These are phyloP conservation scores for Prunus armeniaca DNA, from an alignment of 306 rosid genomes.

Conservation along the genomic window DNA sequence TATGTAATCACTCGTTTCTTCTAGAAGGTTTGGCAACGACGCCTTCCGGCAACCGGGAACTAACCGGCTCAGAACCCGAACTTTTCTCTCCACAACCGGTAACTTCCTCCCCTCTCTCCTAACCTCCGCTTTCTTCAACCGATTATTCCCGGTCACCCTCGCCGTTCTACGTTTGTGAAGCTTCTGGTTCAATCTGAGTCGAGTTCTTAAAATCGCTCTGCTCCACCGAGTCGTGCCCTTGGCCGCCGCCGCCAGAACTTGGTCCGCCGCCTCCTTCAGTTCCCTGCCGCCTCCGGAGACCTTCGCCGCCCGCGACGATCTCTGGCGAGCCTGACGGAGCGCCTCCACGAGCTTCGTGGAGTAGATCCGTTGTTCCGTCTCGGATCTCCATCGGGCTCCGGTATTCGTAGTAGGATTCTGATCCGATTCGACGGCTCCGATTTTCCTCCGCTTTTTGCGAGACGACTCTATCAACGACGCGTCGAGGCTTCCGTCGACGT, in stretches of 20 bases:
- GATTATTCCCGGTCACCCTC: constrained; percentile 25
- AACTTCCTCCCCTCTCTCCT: constrained; percentile 25
- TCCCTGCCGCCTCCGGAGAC: constrained; percentile 11
- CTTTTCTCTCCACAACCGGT: constrained; percentile 61
- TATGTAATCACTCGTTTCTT: constrained; percentile 79
- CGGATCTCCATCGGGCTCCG: constrained; percentile 62
- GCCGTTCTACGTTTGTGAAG: constrained; percentile 42
- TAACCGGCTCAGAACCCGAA: constrained; percentile 59
- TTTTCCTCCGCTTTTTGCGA: constrained; percentile 50
- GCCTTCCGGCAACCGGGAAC: constrained; percentile 88
- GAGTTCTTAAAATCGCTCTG: constrained; percentile 65
- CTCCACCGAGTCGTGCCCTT: constrained; percentile 88
- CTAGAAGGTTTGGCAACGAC: constrained; percentile 77
- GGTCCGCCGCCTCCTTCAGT: constrained; percentile 62
- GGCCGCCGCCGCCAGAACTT: constrained; percentile 68
- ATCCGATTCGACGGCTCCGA: constrained; percentile 14
- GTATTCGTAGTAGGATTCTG: constrained; percentile 9
- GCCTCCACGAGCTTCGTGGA: constrained; percentile 60
- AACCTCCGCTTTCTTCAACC: constrained; percentile 36
- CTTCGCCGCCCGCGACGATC: constrained; percentile 16
- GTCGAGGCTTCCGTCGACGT: constrained; percentile 22
- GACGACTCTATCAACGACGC: constrained; percentile 30
- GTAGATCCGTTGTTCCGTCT: constrained; percentile 66
- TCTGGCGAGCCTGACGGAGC: constrained; percentile 42
- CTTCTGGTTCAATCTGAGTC: constrained; percentile 34